These are phyloP conservation scores for Linum lewisii DNA, from an alignment of 345 rosid species.

Conservation along the genomic window DNA sequence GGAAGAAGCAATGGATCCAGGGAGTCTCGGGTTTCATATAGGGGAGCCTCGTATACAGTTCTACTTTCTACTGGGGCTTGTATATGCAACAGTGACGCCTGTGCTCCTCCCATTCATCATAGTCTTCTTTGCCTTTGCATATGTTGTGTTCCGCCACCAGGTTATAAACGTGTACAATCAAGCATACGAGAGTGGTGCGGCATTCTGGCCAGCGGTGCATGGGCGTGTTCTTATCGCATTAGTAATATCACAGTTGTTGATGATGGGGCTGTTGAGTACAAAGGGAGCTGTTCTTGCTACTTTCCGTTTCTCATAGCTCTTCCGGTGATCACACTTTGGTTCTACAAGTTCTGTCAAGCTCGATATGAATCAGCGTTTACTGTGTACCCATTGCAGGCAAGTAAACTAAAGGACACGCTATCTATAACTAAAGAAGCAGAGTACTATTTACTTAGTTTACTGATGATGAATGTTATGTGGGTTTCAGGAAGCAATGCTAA, in stretches of 20 bases:
- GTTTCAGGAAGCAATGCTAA: constrained; percentile 92
- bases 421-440: no score
- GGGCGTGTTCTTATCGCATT: constrained; percentile 59
- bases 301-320: constrained; percentile 77
- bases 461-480: no score
- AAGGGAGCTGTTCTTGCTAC: constrained; percentile 86
- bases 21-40: constrained; percentile 75
- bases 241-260: constrained; percentile 62
- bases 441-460: no score
- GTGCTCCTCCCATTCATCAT: constrained; percentile 71
- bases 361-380: constrained; percentile 75
- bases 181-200: constrained; percentile 87
- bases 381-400: constrained; percentile 72
- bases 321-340: constrained; percentile 67
- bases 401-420: no score
- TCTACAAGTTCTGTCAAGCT: constrained; percentile 74
- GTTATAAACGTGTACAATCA: constrained; percentile 94
- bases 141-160: constrained; percentile 84
- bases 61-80: constrained; percentile 84
- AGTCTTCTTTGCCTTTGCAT: constrained; percentile 73
- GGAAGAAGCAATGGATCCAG: constrained; percentile 87
- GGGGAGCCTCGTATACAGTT: constrained; percentile 95
- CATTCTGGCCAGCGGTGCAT: constrained; percentile 97
- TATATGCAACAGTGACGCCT: constrained; percentile 80
- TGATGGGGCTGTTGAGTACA: constrained; percentile 81